A percentile compares a stretch with the other conserved stretches of the same genome.
These are phyloP conservation scores for Dryadomyces sulphureus DNA, from an alignment of 2,329 filamentous ascomycete species.

Conservation along the genomic window DNA sequence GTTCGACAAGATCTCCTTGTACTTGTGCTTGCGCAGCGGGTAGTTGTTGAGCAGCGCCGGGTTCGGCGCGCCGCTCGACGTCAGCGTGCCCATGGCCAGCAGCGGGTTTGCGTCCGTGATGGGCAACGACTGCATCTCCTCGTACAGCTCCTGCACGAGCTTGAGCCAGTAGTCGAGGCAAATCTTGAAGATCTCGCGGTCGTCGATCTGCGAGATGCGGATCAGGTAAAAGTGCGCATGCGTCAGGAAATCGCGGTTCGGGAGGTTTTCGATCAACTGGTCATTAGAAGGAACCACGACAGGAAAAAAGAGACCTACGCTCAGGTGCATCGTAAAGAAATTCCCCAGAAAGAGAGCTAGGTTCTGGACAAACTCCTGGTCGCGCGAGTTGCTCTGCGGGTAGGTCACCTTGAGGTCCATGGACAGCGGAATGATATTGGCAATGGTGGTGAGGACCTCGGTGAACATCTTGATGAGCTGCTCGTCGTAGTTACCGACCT, in stretches of 20 bases:
- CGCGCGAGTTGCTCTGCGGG: slow-evolving; percentile 74
- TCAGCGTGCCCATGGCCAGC: slow-evolving; percentile 60
- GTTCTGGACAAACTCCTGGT: slow-evolving; percentile 97
- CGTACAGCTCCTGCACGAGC: slow-evolving; percentile 91
- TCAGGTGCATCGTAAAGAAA: slow-evolving; percentile 88
- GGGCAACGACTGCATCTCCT: slow-evolving; percentile 95
- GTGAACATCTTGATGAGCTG: slow-evolving; percentile 98
- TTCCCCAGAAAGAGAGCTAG: slow-evolving; percentile 90
- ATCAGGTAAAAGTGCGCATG: slow-evolving; percentile 98
- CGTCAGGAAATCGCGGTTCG: slow-evolving; percentile 85
- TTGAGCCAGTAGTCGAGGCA: slow-evolving; percentile 99
- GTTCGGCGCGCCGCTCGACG: slow-evolving; percentile 72
- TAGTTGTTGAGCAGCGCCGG: slow-evolving; percentile 76
- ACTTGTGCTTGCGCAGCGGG: slow-evolving; percentile 94
- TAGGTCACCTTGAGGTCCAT: slow-evolving; percentile 88
- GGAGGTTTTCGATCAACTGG: slow-evolving; percentile 88
- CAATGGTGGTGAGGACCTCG: slow-evolving; percentile 82
- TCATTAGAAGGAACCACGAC: background rate
- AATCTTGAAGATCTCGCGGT: slow-evolving; percentile 99
- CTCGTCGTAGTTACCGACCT: slow-evolving; percentile 70
- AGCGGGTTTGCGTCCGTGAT: slow-evolving; percentile 80
- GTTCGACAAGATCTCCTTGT: slow-evolving; percentile 85
- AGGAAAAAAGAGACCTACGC: slow-evolving; percentile 32
- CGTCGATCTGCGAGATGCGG: slow-evolving; percentile 95
- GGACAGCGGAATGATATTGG: slow-evolving; percentile 80